phyloP scores from a whole-genome alignment of 805 yeast species.

The Candida arabinofermentans region DNA sequence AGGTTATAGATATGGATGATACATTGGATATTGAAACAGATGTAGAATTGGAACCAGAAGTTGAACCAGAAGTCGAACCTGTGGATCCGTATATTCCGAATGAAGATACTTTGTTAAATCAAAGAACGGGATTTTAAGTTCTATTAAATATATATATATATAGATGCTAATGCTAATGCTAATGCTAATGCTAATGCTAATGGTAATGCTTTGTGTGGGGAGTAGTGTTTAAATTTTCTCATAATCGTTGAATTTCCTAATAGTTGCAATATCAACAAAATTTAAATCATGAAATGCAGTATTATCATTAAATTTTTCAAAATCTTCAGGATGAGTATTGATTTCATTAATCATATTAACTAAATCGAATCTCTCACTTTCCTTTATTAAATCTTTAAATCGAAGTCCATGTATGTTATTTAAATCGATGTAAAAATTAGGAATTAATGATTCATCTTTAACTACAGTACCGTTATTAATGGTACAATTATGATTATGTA shows the following conservation, averaged over 20 bases:
- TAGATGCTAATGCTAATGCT: background rate
- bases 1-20: background rate
- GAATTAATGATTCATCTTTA: background rate
- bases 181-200: background rate
- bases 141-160: no score
- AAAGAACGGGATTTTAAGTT: background rate
- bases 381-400: conserved; percentile 10
- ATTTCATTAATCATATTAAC: conserved; percentile 8
- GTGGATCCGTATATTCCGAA: background rate
- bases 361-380: conserved; percentile 9
- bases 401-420: conserved; percentile 2
- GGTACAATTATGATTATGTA: background rate
- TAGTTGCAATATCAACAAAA: conserved; percentile 16
- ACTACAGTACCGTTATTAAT: background rate
- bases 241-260: conserved; percentile 9
- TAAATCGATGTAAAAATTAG: conserved; percentile 3
- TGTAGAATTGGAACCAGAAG: background rate
- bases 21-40: no score
- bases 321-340: conserved; percentile 4
- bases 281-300: conserved; percentile 19
- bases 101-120: background rate
- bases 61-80: background rate
- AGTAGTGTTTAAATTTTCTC: background rate
- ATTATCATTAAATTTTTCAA: conserved; percentile 6
- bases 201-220: background rate